These are phyloP conservation scores for Areca catechu DNA, from an alignment of 176 grass and related monocot species.

Conservation along the genomic window DNA sequence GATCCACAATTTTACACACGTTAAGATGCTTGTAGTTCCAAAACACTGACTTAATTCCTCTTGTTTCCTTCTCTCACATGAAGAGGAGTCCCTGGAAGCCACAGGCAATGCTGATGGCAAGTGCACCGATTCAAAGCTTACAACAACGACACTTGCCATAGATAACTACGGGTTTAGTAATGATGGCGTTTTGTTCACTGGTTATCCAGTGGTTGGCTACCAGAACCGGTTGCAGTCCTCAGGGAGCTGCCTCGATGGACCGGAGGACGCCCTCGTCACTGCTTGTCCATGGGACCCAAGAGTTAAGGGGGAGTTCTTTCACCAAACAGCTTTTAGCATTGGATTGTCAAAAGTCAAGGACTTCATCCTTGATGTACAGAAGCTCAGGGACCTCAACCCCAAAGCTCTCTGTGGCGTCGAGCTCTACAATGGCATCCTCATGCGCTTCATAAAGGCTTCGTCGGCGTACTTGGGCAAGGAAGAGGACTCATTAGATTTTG, in stretches of 20 bases:
- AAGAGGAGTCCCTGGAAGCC: constrained; percentile 26
- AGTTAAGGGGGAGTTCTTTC: constrained; percentile 35
- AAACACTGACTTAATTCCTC: no score
- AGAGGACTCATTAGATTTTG: constrained; percentile 54
- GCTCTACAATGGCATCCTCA: constrained; percentile 56
- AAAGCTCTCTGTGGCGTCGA: constrained; percentile 49
- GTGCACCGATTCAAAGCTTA: constrained; percentile 21
- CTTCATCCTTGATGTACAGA: constrained; percentile 46
- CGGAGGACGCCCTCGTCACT: constrained; percentile 42
- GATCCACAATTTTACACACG: no score
- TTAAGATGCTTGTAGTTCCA: no score
- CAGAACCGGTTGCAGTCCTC: constrained; percentile 56
- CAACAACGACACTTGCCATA: constrained; percentile 5
- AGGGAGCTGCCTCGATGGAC: constrained; percentile 25
- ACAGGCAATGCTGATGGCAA: constrained; percentile 30
- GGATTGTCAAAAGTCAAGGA: constrained; percentile 20
- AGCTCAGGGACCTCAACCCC: constrained; percentile 36
- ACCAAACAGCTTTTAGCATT: constrained; percentile 62
- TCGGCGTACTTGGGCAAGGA: constrained; percentile 54
- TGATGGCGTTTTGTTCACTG: constrained; percentile 33
- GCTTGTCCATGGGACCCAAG: constrained; percentile 50
- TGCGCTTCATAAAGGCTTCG: constrained; percentile 55
- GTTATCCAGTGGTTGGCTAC: constrained; percentile 53
- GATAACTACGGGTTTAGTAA: constrained; percentile 5
- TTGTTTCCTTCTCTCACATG: background rate